These are phyloP conservation scores for Scenedesmus sp. DNA, from an alignment of 163 green algal species.

Conservation along the genomic window DNA sequence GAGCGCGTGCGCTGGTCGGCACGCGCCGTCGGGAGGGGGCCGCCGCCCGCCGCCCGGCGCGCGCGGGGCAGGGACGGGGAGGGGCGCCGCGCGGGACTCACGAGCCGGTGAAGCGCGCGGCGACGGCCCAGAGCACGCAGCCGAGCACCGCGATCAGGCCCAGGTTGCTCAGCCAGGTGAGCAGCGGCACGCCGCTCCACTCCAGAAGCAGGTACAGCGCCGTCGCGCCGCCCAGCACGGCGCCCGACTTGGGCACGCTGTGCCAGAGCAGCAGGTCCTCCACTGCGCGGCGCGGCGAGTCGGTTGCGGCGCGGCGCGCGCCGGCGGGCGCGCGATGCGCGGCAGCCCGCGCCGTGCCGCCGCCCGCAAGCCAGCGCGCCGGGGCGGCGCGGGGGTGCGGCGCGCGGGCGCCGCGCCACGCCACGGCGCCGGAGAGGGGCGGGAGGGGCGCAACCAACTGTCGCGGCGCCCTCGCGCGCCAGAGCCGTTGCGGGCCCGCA, in stretches of 20 bases:
- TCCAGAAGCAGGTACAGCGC: constrained; percentile 64
- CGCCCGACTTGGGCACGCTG: constrained; percentile 61
- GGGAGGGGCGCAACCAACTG: too few species aligned
- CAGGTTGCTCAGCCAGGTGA: constrained; percentile 58
- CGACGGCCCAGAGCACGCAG: constrained; percentile 61
- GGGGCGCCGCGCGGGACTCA: constrained; percentile 17
- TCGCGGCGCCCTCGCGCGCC: too few species aligned
- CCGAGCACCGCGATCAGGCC: constrained; percentile 51
- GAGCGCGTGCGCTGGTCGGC: neutral
- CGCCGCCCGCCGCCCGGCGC: too few species aligned
- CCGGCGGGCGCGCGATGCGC: neutral
- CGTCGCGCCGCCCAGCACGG: constrained; percentile 55
- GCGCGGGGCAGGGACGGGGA: too few species aligned
- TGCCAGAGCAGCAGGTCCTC: constrained; percentile 78
- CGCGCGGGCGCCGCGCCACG: neutral
- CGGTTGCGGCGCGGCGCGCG: too few species aligned
- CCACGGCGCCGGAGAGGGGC: neutral
- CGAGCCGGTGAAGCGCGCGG: constrained; percentile 50
- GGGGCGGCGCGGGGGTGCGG: neutral
- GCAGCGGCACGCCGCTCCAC: constrained; percentile 57
- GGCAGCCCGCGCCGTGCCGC: too few species aligned
- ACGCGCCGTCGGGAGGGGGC: too few species aligned
- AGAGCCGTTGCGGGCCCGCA: neutral
- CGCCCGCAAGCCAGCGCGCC: neutral
- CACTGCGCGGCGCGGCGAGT: constrained; percentile 52